Evolutionary conservation across 306 rosid species (phyloP).

Genomic region (Mimosa pudica): DNA sequence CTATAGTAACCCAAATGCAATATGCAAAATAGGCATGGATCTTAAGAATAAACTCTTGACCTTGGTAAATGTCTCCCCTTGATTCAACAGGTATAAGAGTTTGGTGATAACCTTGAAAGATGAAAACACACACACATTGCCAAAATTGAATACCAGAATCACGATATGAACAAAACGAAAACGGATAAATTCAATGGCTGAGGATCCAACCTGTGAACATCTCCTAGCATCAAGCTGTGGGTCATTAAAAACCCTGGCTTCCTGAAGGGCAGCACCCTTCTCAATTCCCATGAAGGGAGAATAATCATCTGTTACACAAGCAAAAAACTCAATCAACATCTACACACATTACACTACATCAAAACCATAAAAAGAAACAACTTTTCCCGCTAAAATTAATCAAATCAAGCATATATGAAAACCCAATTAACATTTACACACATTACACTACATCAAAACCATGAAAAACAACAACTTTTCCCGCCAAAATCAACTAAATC

Average conservation of each 20-base stretch:
- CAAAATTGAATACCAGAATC: slow-evolving; percentile 34
- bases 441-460: background rate
- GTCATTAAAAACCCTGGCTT: slow-evolving; percentile 97
- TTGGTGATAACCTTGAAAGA: slow-evolving; percentile 83
- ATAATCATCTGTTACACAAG: slow-evolving; percentile 65
- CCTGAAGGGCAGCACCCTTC: slow-evolving; percentile 98
- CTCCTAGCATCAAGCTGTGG: slow-evolving; percentile 95
- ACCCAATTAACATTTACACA: slow-evolving; percentile 3
- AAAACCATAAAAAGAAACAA: slow-evolving; percentile 23
- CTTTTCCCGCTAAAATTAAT: slow-evolving; percentile 22
- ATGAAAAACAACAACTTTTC: slow-evolving; percentile 30
- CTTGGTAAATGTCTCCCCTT: slow-evolving; percentile 95
- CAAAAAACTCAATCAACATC: slow-evolving; percentile 30
- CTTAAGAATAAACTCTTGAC: slow-evolving; percentile 40
- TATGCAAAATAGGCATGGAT: slow-evolving; percentile 25
- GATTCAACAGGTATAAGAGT: slow-evolving; percentile 89
- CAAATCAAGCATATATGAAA: slow-evolving; percentile 30
- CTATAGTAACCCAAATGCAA: slow-evolving; percentile 10
- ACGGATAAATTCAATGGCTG: background rate
- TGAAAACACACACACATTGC: slow-evolving; percentile 7
- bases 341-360: background rate
- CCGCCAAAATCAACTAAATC: slow-evolving; percentile 27
- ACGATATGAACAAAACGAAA: background rate
- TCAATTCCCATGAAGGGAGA: slow-evolving; percentile 95
- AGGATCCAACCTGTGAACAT: slow-evolving; percentile 85